A percentile compares a stretch with the other conserved stretches of the same genome.
phyloP scores from a whole-genome alignment of 2,329 filamentous ascomycete species.

The Ciborinia camelliae region DNA sequence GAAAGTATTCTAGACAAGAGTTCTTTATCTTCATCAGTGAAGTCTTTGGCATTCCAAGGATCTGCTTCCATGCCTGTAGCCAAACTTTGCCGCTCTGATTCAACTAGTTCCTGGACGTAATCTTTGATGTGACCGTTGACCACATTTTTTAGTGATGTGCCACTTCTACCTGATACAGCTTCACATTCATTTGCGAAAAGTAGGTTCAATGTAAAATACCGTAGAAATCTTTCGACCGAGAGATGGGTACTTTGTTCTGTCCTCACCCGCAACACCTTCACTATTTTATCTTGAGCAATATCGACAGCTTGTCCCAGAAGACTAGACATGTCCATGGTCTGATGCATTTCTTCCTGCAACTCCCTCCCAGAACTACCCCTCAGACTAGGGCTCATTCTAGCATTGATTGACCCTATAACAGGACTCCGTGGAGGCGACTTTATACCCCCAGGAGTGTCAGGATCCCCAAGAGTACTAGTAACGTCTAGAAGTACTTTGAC shows the following conservation, averaged over 20 bases:
- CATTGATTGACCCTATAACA: slow-evolving; percentile 33
- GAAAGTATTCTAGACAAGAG: slow-evolving; percentile 63
- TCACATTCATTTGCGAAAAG: slow-evolving; percentile 86
- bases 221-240: slow-evolving; percentile 66
- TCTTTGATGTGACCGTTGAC: slow-evolving; percentile 80
- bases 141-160: slow-evolving; percentile 70
- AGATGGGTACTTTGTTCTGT: slow-evolving; percentile 69
- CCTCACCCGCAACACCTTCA: slow-evolving; percentile 73
- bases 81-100: slow-evolving; percentile 69
- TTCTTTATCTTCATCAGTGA: slow-evolving; percentile 57
- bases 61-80: slow-evolving; percentile 77
- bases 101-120: slow-evolving; percentile 69
- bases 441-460: slow-evolving; percentile 24
- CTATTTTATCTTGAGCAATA: slow-evolving; percentile 71
- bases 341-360: slow-evolving; percentile 71
- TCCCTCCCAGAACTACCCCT: slow-evolving; percentile 28
- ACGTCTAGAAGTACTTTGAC: slow-evolving; percentile 94
- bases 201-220: slow-evolving; percentile 79
- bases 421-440: slow-evolving; percentile 37
- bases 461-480: slow-evolving; percentile 59
- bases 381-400: slow-evolving; percentile 23
- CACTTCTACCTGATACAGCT: slow-evolving; percentile 74
- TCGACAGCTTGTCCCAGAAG: slow-evolving; percentile 78
- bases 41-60: slow-evolving; percentile 76
- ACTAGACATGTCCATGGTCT: slow-evolving; percentile 72